Evolutionary conservation across 352 stramenopile genomes (phyloP), one percentile per base, ranked within the genome.

Genomic region (Globisporangium recalcitrans): DNA sequence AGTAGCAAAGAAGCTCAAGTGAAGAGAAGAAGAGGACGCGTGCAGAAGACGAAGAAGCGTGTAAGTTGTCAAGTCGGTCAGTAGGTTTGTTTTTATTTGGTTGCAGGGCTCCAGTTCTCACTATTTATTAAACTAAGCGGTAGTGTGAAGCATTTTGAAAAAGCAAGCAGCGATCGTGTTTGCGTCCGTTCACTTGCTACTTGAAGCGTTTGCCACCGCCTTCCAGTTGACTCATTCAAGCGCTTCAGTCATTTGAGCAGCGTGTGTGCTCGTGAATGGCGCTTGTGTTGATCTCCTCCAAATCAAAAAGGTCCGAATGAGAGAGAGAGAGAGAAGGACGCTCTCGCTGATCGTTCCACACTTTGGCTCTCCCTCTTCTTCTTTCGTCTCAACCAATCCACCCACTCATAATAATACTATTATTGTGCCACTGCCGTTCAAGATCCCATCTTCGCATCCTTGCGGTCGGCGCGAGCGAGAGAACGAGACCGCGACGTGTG

Each of bases 11-110:
- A 58, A 34, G 34, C 51, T 32, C 42, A 49, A 60, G 36, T 26
- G 56, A 54, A 42, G 24, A 9, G 11, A 62, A 48, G 52, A 34
- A 13, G 26, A 11, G 31, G 31, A 31, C 19, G 52, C 24, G 38
- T 49, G 53, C 51, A 11, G 34, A 42, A 36, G 52, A 19, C 7
- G 26, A 11, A 32, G 31, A 31, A 21, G 32, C 24, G 38, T 49
- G 53, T 51, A 49, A 59, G 53, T 49, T 49, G 53, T 59, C 54
- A n/a, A n/a, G n/a, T n/a, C n/a, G n/a, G n/a, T n/a, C n/a, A n/a
- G 49, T 40, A 56, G 49, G 27, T n/a, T 52, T 24, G 14, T 56
- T 56, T 56, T 56, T n/a, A 36, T 56, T 36, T 53, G 19, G 27
- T 53, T 53, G 16, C 34, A 34, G 27, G n/a, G n/a, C n/a, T n/a